Evolutionary conservation across 192 early-diverging fungal species (phyloP).

Genomic region (Nowakowskiella sp.): DNA sequence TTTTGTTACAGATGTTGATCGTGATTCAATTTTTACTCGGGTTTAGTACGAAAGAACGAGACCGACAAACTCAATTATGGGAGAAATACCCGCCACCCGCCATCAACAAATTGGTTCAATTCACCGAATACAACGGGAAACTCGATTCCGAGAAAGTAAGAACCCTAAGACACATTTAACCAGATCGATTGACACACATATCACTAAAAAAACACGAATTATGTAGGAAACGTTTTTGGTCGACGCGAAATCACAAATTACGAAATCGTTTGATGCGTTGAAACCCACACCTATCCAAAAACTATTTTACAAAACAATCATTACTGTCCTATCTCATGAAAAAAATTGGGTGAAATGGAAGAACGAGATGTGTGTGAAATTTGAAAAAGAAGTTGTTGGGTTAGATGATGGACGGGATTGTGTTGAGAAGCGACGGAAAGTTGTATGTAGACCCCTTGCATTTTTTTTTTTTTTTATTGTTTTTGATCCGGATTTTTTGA

Average conservation of each 20-base stretch:
- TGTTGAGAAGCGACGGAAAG: conserved; percentile 17
- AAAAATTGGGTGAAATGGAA: conserved; percentile 80
- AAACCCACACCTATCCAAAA: conserved; percentile 48
- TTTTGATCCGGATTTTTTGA: neutral
- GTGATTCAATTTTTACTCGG: conserved; percentile 65
- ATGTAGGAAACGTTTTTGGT: conserved; percentile 47
- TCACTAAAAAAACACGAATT: conserved; percentile 2
- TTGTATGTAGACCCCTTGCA: conserved; percentile 17
- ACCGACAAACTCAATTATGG: conserved; percentile 26
- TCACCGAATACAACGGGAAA: conserved; percentile 9
- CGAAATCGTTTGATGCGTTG: conserved; percentile 43
- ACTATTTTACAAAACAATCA: conserved; percentile 55
- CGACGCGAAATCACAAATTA: conserved; percentile 35
- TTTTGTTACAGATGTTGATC: conserved; percentile 84
- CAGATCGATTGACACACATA: neutral
- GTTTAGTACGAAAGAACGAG: conserved; percentile 36
- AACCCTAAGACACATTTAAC: conserved; percentile 4
- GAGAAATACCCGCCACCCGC: conserved; percentile 26
- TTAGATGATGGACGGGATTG: conserved; percentile 29
- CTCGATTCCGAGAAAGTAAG: neutral
- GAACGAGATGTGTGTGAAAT: conserved; percentile 60
- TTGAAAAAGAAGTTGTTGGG: conserved; percentile 47
- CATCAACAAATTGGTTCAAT: conserved; percentile 52
- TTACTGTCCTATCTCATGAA: conserved; percentile 64
- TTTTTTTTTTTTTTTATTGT: conserved; percentile 4